Evolutionary conservation across 768 basidiomycete genomes (phyloP).

Genomic region (Suillus subluteus): DNA sequence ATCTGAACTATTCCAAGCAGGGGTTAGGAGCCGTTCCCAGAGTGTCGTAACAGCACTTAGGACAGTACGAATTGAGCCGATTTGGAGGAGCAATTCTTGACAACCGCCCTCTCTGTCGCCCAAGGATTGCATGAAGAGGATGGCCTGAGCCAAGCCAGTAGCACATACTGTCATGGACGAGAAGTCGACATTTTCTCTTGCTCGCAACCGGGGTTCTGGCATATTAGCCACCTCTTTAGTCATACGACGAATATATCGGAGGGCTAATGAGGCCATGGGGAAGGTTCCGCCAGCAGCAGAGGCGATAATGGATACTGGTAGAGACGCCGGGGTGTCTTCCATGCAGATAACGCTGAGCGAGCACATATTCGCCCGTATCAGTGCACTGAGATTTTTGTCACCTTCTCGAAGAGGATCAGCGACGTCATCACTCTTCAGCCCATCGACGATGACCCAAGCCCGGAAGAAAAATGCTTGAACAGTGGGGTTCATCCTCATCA

Average conservation of each 20-base stretch:
- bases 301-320: conserved; percentile 5
- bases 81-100: conserved; percentile 8
- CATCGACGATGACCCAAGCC: conserved; percentile 6
- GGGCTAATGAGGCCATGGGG: conserved; percentile 12
- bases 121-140: conserved; percentile 8
- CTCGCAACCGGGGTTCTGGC: not conserved
- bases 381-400: conserved; percentile 4
- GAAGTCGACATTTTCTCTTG: conserved; percentile 8
- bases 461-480: conserved; percentile 11
- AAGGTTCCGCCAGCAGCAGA: conserved; percentile 8
- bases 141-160: conserved; percentile 12
- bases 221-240: conserved; percentile 11
- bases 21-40: conserved; percentile 8
- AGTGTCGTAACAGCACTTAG: not conserved
- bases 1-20: conserved; percentile 7
- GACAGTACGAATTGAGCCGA: conserved; percentile 12
- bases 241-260: conserved; percentile 12
- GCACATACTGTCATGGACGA: conserved; percentile 9
- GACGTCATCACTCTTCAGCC: conserved; percentile 1
- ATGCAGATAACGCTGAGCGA: conserved; percentile 11
- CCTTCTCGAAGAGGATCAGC: conserved; percentile 7
- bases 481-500: conserved; percentile 7
- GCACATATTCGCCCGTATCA: conserved; percentile 11
- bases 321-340: not conserved
- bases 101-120: not conserved